These are phyloP conservation scores for Ramaria rubella DNA, from an alignment of 768 basidiomycete species.

Conservation along the genomic window DNA sequence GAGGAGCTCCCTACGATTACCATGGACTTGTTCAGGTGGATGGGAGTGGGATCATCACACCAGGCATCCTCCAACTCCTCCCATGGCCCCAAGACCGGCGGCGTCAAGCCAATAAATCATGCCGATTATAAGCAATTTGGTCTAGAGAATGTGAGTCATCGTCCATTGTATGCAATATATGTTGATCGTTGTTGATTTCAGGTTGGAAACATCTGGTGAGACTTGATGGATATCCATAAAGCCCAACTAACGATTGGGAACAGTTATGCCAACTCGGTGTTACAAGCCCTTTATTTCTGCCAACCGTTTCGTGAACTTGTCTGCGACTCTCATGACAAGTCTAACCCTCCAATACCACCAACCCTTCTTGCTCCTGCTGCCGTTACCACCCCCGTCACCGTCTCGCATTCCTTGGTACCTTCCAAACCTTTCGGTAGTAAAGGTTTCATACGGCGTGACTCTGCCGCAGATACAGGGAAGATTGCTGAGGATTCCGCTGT, in stretches of 20 bases:
- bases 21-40: conserved; percentile 5
- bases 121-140: conserved; percentile 88
- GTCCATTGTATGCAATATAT: background rate
- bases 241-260: conserved; percentile 2
- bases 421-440: conserved; percentile 5
- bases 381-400: conserved; percentile 23
- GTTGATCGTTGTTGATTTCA: conserved; percentile 23
- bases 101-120: conserved; percentile 28
- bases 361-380: conserved; percentile 20
- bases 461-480: background rate
- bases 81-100: background rate
- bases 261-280: conserved; percentile 98
- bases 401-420: too few relatives aligned
- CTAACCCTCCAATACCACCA: conserved; percentile 32
- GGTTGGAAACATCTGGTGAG: conserved; percentile 96
- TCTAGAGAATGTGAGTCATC: conserved; percentile 82
- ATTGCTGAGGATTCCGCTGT: conserved; percentile 11
- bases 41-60: background rate
- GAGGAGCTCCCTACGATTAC: background rate
- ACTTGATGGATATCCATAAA: conserved; percentile 8
- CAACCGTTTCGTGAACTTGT: conserved; percentile 88
- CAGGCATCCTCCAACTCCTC: background rate
- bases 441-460: conserved; percentile 7
- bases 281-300: conserved; percentile 96
- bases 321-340: conserved; percentile 56